Evolutionary conservation across 176 grass and related monocot genomes (phyloP).

Genomic region (Carex scoparia): DNA sequence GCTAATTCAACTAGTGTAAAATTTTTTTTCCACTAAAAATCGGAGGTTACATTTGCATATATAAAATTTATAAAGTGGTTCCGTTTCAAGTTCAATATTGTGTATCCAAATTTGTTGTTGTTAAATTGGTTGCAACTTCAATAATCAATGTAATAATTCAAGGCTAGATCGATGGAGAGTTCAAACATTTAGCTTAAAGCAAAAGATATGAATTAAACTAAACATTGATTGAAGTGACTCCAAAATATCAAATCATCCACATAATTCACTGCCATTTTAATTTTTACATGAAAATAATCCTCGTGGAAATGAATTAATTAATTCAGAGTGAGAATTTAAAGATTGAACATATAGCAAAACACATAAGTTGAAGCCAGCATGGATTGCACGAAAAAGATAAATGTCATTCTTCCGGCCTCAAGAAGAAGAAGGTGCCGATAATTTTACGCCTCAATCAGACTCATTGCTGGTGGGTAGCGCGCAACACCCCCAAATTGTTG

Average conservation of each 20-base stretch:
- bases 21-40: too few species aligned
- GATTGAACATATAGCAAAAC: too few species aligned
- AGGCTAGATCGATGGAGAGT: not conserved
- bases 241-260: not conserved
- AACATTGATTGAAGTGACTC: not conserved
- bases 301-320: too few species aligned
- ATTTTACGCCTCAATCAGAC: not conserved
- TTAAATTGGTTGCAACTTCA: not conserved
- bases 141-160: not conserved
- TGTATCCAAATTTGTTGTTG: not conserved
- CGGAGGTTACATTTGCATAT: too few species aligned
- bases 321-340: too few species aligned
- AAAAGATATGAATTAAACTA: not conserved
- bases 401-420: not conserved
- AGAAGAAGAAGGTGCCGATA: not conserved
- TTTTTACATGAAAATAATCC: too few species aligned
- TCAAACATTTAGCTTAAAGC: not conserved
- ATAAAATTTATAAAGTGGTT: too few species aligned
- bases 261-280: too few species aligned
- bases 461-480: not conserved
- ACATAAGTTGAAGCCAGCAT: too few species aligned
- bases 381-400: not conserved
- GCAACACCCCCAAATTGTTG: slow-evolving; percentile 17
- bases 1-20: too few species aligned
- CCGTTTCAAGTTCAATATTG: too few species aligned